Percentiles rank a stretch among this genome's conserved stretches.
phyloP scores from a whole-genome alignment of 1,139 yeast genomes.

The Magnusiomyces tetraspermus region DNA sequence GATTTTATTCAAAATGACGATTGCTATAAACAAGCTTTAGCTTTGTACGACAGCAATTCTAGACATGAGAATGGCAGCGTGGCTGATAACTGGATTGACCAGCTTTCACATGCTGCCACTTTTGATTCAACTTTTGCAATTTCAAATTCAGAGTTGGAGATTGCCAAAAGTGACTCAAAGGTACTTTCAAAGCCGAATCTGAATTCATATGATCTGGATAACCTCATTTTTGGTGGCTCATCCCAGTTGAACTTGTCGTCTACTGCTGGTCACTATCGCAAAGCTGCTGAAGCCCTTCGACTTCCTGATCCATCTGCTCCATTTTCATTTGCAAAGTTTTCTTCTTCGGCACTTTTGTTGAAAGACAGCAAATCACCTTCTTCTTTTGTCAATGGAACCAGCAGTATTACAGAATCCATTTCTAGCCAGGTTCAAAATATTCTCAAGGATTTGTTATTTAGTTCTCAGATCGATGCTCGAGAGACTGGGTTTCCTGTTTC shows the following conservation, averaged over 20 bases:
- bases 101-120: slow-evolving; percentile 8
- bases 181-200: slow-evolving; percentile 11
- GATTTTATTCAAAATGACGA: not conserved
- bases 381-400: not conserved
- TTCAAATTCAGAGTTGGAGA: not conserved
- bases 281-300: slow-evolving; percentile 21
- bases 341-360: slow-evolving; percentile 15
- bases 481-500: slow-evolving; percentile 18
- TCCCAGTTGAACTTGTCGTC: slow-evolving; percentile 17
- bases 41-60: not conserved
- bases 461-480: slow-evolving; percentile 8
- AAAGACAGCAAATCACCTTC: slow-evolving; percentile 5
- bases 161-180: not conserved
- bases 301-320: slow-evolving; percentile 19
- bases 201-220: slow-evolving; percentile 38
- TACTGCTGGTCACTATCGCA: slow-evolving; percentile 17
- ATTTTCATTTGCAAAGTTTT: slow-evolving; percentile 20
- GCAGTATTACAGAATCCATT: not conserved
- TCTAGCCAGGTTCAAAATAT: not conserved
- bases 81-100: slow-evolving; percentile 10
- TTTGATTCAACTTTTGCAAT: slow-evolving; percentile 10
- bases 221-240: slow-evolving; percentile 45
- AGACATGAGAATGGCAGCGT: not conserved
- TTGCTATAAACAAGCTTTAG: not conserved
- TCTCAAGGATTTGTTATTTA: not conserved